Base-by-base conservation (phyloP, 495 filamentous ascomycete species). In the Oleoguttula mirabilis region DNA sequence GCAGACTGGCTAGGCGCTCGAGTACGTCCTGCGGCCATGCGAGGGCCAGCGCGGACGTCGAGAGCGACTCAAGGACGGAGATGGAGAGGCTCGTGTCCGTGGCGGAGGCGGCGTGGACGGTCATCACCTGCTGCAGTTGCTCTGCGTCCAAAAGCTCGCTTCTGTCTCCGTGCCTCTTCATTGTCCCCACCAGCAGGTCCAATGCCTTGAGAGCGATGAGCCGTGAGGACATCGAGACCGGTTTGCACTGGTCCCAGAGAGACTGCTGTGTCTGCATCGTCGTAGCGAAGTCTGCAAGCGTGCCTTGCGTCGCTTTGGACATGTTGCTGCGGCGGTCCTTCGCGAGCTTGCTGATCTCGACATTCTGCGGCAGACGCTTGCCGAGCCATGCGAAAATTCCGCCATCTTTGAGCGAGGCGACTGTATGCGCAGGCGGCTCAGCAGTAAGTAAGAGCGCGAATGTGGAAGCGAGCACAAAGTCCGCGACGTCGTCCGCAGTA, bases 321-420 rank as follows among this genome's bases (percentile, higher is more conserved):
- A 84, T 64, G 47, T 86, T 88, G n/a, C 59, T 69, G 47, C 71
- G 73, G 19, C 79, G 68, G 15, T 82, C 75, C 54, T 71, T 77
- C 2, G 68, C 68, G 17, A 80, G 55, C 10, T 59, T 43, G 22
- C 52, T 55, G 19, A 88, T 68, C 42, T 79, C 74, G 19, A 58
- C 57, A 19, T 65, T 51, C 17, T 60, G 48, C 6, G 65, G 62
- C 16, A 90, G 65, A 36, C 80, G 64, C 20, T 55, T 61, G 23
- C 61, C 54, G 5, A 86, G 51, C 36, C 79, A 67, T 8, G 54
- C 41, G 8, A 73, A 59, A 14, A 72, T 57, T 10, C 68, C 65
- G 8, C 25, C 14, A 12, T 31, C 27, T 7, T 36, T 38, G 17
- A 55, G 23, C n/a, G 30, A 23, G 23, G 70, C 64, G 15, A 74